Conservation (phyloP, 495 filamentous ascomycete species). For the Penicillium psychrofluorescens region DNA sequence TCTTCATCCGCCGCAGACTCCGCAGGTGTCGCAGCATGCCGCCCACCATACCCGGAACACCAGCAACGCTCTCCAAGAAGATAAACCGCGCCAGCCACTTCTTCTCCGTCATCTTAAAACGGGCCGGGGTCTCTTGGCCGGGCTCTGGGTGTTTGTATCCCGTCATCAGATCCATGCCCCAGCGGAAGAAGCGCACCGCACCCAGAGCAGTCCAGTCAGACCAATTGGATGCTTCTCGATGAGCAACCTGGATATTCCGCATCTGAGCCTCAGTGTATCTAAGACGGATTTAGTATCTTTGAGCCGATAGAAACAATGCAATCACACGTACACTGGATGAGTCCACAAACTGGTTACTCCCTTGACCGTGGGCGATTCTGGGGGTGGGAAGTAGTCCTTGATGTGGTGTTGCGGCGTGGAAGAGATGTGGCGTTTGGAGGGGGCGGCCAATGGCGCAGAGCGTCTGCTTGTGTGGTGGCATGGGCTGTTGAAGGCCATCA, state of each 20-base stretch:
- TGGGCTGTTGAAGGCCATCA: slow-evolving; percentile 9
- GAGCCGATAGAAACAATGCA: not conserved
- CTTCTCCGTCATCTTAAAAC: slow-evolving; percentile 59
- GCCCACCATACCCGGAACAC: slow-evolving; percentile 93
- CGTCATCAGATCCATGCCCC: slow-evolving; percentile 59
- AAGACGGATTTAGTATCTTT: slow-evolving; percentile 3
- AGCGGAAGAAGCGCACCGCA: slow-evolving; percentile 56
- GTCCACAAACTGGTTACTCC: slow-evolving; percentile 30
- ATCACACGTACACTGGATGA: slow-evolving; percentile 34
- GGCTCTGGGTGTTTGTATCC: slow-evolving; percentile 61
- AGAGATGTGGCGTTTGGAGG: slow-evolving; percentile 27
- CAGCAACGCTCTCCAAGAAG: slow-evolving; percentile 91
- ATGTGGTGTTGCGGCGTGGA: slow-evolving; percentile 27
- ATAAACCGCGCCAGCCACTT: slow-evolving; percentile 81
- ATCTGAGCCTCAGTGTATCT: slow-evolving; percentile 61
- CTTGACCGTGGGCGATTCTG: slow-evolving; percentile 26
- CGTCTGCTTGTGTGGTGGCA: slow-evolving; percentile 6
- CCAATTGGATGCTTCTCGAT: slow-evolving; percentile 59
- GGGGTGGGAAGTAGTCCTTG: slow-evolving; percentile 35
- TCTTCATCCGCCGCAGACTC: slow-evolving; percentile 72
- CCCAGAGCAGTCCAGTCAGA: slow-evolving; percentile 61
- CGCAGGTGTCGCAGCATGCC: slow-evolving; percentile 87
- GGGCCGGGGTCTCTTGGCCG: slow-evolving; percentile 31
- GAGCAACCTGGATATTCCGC: slow-evolving; percentile 53
- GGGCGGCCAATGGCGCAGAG: slow-evolving; percentile 4